These are phyloP conservation scores for Sesbania bispinosa DNA, from an alignment of 306 rosid genomes.

Conservation along the genomic window DNA sequence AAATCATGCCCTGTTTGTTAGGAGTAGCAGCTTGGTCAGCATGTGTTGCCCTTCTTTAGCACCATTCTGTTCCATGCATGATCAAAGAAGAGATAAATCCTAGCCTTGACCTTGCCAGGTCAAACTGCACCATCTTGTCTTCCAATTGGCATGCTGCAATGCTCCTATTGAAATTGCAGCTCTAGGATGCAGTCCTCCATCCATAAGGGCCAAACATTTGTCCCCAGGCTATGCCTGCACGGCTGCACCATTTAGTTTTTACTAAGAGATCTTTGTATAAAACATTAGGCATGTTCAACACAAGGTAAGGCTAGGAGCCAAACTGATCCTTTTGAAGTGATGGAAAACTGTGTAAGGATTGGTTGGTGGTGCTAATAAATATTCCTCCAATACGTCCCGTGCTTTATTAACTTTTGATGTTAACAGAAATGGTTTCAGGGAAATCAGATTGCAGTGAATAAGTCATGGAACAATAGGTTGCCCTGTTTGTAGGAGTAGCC, in stretches of 20 bases:
- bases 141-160: constrained; percentile 31
- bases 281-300: background rate
- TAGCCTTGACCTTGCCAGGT: constrained; percentile 32
- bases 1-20: background rate
- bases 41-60: background rate
- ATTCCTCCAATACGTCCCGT: background rate
- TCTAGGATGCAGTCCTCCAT: constrained; percentile 9
- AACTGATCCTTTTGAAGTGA: background rate
- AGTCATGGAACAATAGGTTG: background rate
- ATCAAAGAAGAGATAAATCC: no score
- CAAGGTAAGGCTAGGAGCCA: constrained; percentile 29
- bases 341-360: background rate
- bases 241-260: constrained; percentile 30
- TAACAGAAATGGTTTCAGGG: background rate
- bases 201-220: constrained; percentile 32
- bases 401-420: background rate
- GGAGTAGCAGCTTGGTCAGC: background rate
- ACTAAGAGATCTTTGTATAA: constrained; percentile 42
- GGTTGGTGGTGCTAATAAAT: background rate
- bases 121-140: constrained; percentile 32
- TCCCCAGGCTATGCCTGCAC: constrained; percentile 28
- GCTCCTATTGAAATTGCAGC: constrained; percentile 27
- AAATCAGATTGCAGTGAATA: background rate
- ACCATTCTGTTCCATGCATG: no score
- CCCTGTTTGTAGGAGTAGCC: no score